A percentile compares a stretch with the other conserved stretches of the same genome.
These are phyloP conservation scores for Medicago ruthenica DNA, from an alignment of 306 rosid species.

Conservation along the genomic window DNA sequence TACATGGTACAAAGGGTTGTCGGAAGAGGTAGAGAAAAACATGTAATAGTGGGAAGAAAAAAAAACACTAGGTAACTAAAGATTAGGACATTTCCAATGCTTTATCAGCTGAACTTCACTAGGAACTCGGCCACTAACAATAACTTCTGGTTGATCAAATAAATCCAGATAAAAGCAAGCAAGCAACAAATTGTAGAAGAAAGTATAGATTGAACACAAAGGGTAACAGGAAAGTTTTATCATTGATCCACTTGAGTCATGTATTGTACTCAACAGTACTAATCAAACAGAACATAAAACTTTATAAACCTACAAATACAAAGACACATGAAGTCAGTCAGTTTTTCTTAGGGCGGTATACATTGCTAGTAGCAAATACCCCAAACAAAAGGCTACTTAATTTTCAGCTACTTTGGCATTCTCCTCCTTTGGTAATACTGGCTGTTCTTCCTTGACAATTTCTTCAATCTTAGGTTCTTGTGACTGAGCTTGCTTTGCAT, in stretches of 20 bases:
- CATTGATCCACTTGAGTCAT: conserved; percentile 42
- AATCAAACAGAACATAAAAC: conserved; percentile 40
- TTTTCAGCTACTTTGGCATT: conserved; percentile 51
- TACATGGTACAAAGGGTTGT: too few species aligned
- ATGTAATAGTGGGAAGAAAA: too few species aligned
- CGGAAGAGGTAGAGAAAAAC: too few species aligned
- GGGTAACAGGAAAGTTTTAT: conserved; percentile 28
- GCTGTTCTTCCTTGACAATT: conserved; percentile 48
- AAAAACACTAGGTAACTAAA: background rate
- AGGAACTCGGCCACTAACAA: background rate
- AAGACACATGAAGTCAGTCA: conserved; percentile 26
- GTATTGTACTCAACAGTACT: conserved; percentile 33
- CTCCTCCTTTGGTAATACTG: conserved; percentile 52
- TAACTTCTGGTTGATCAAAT: background rate
- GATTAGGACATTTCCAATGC: background rate
- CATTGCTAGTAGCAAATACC: conserved; percentile 38
- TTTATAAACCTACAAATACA: conserved; percentile 31
- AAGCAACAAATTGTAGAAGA: background rate
- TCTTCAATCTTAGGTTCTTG: conserved; percentile 51
- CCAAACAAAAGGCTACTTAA: conserved; percentile 32
- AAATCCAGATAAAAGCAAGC: background rate
- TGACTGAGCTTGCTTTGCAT: conserved; percentile 47
- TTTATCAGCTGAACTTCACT: background rate
- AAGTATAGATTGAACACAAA: background rate
- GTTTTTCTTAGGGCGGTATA: conserved; percentile 32